phyloP scores from a whole-genome alignment of 345 rosid genomes.

The Aquilaria sinensis region DNA sequence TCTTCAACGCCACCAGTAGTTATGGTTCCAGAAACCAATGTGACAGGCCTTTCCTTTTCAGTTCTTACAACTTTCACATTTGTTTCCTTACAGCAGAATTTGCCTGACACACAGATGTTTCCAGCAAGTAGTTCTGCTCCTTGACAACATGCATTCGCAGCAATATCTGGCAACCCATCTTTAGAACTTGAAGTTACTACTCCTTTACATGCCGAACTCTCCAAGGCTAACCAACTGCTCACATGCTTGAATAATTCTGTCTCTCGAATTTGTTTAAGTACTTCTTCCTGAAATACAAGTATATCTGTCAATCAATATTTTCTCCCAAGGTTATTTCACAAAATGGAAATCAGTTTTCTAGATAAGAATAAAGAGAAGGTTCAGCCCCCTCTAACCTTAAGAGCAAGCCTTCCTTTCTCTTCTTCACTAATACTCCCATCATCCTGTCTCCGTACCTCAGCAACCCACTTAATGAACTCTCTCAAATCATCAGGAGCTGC shows the following conservation, averaged over 20 bases:
- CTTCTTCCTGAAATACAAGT: conserved; percentile 18
- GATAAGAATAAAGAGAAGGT: neutral
- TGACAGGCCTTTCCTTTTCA: conserved; percentile 8
- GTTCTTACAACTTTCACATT: conserved; percentile 6
- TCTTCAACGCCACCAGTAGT: conserved; percentile 9
- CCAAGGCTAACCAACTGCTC: conserved; percentile 12
- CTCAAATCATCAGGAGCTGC: conserved; percentile 14
- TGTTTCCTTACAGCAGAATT: conserved; percentile 14
- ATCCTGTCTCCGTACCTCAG: conserved; percentile 17
- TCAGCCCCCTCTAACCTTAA: conserved; percentile 8
- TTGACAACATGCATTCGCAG: conserved; percentile 27
- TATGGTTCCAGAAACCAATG: conserved; percentile 21
- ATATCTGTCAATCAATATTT: neutral
- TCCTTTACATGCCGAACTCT: conserved; percentile 11
- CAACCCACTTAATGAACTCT: conserved; percentile 22
- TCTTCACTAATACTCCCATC: conserved; percentile 17
- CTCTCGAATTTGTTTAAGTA: conserved; percentile 15
- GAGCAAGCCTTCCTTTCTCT: conserved; percentile 16
- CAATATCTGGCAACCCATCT: conserved; percentile 17
- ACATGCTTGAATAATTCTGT: conserved; percentile 23
- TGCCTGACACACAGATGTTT: conserved; percentile 5
- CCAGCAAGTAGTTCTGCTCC: conserved; percentile 24
- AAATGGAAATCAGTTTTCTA: neutral
- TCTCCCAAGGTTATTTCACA: neutral
- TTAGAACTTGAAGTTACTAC: neutral